Base-by-base conservation (phyloP, 768 basidiomycete genomes). In the Xerocomellus chrysenteron region DNA sequence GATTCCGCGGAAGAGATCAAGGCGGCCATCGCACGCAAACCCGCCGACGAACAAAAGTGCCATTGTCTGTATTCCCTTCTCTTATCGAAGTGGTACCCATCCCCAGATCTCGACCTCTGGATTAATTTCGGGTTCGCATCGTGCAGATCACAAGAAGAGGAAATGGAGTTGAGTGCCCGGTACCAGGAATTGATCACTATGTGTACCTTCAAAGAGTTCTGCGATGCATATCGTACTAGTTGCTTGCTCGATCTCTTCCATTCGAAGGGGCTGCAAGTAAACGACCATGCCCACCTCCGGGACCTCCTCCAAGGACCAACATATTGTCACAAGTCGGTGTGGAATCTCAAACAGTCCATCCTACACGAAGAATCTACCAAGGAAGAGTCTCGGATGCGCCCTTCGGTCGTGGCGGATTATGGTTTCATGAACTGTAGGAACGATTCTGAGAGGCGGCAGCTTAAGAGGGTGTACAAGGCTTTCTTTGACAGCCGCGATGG, bases 381-480 rank as follows among this genome's bases (percentile, higher is more conserved):
- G n/a, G 30, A 19, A 13, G 46, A 47, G n/a, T 6, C 32, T 47
- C 1, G 13, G 8, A 35, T 30, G 28, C 0, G 1, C n/a, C 44
- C 26, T 28, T 28, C 52, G 13, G 48, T 48, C 17, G 7, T 19
- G n/a, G 55, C 33, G 42, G 55, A 55, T 32, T 50, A 50, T 4
- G 55, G 55, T 5, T 50, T 55, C 55, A 39, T 32, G 12, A 45
- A 55, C 19, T 55, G 55, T 24, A 50, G 13, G 33, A 45, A 45
- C 11, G 48, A 32, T 12, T 48, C 39, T 3, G 53, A 47, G 24
- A 41, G 24, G 53, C 52, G 43, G 28, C 44, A 53, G 52, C 36
- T 53, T 5, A 37, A 30, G 36, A 21, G 36, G 44, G 45, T 40
- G 3, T 54, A 54, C 45, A 37, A 24, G 37, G 36, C 52, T 1